Percentiles rank a stretch among this genome's conserved stretches.
Evolutionary conservation across 345 rosid species (phyloP).

Genomic region (Angophora floribunda): DNA sequence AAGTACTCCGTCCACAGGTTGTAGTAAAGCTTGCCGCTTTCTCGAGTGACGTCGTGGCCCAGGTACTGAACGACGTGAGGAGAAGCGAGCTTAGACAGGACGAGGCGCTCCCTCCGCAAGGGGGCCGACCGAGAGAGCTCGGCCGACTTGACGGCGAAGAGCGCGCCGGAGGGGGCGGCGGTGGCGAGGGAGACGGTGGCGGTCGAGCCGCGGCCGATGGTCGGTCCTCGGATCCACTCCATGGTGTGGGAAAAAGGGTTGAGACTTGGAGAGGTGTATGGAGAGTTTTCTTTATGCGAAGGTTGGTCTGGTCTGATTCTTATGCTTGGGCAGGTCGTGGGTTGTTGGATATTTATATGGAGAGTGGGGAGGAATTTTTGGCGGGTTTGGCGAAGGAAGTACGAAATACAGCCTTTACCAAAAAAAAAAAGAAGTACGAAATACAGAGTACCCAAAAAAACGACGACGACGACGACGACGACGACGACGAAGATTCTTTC

Average conservation of each 20-base stretch:
- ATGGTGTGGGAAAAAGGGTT: conserved; percentile 1
- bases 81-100: conserved; percentile 49
- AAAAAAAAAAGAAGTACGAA: background rate
- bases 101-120: conserved; percentile 39
- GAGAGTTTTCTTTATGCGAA: background rate
- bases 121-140: conserved; percentile 38
- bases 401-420: too few species aligned
- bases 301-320: background rate
- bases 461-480: background rate
- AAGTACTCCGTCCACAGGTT: conserved; percentile 64
- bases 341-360: background rate
- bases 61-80: conserved; percentile 58
- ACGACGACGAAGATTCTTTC: background rate
- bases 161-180: conserved; percentile 25
- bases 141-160: conserved; percentile 60
- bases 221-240: conserved; percentile 74
- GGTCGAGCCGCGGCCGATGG: conserved; percentile 79
- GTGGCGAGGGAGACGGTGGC: conserved; percentile 73
- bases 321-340: background rate
- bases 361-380: background rate
- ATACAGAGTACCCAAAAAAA: background rate
- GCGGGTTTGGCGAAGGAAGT: background rate
- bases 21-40: conserved; percentile 18
- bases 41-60: conserved; percentile 30
- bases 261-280: background rate